Conservation (phyloP, 148 eudicot genomes). For the Chenopodium suecicum region DNA sequence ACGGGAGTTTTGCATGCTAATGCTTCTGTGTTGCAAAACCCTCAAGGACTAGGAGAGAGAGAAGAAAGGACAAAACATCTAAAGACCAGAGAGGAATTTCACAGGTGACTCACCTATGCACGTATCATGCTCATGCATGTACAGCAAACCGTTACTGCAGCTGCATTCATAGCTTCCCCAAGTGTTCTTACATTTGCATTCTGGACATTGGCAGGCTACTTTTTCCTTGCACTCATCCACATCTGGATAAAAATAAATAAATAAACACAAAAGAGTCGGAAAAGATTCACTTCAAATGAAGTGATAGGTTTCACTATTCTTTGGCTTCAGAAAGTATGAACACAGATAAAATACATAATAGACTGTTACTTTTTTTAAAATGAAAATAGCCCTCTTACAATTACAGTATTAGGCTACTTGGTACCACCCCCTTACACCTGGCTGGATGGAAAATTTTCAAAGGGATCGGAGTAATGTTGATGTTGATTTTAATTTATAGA, state of each 20-base stretch:
- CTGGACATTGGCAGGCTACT: slow-evolving; percentile 76
- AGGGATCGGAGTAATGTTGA: neutral
- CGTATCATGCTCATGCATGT: slow-evolving; percentile 85
- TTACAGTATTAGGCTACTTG: neutral
- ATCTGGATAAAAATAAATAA: slow-evolving; percentile 39
- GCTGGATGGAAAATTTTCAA: neutral
- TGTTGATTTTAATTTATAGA: neutral
- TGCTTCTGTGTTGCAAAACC: neutral
- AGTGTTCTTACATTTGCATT: slow-evolving; percentile 89
- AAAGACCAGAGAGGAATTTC: neutral
- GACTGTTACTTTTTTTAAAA: no score
- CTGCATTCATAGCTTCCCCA: slow-evolving; percentile 89
- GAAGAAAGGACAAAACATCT: neutral
- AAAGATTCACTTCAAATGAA: neutral
- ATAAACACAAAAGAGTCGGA: neutral
- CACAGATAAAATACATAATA: neutral
- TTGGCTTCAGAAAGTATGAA: neutral
- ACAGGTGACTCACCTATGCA: slow-evolving; percentile 67
- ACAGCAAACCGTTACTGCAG: slow-evolving; percentile 56
- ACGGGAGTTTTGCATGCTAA: neutral
- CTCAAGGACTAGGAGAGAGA: neutral
- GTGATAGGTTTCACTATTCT: neutral
- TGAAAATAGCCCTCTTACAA: neutral
- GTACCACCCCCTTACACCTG: neutral
- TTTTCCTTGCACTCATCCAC: slow-evolving; percentile 84